Percentiles rank a stretch among this genome's conserved stretches.
Conservation (phyloP, 2,329 filamentous ascomycete species). For the Fusarium illudens region DNA sequence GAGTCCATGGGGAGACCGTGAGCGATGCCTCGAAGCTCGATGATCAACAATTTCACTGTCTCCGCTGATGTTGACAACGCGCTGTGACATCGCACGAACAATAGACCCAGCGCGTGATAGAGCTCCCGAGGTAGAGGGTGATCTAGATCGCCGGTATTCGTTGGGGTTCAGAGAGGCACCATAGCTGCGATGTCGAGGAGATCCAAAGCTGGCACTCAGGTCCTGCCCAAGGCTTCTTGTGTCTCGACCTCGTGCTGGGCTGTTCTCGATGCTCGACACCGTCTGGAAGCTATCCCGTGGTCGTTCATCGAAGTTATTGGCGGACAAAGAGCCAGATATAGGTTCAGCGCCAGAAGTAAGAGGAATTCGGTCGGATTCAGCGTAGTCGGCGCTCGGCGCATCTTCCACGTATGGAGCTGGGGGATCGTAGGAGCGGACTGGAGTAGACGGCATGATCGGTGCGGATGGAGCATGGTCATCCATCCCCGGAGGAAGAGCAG, state of each 20-base stretch:
- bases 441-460: slow-evolving; percentile 29
- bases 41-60: slow-evolving; percentile 86
- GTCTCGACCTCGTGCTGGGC: slow-evolving; percentile 59
- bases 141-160: slow-evolving; percentile 65
- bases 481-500: slow-evolving; percentile 63
- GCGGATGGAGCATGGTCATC: slow-evolving; percentile 40
- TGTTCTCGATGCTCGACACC: slow-evolving; percentile 63
- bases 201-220: slow-evolving; percentile 65
- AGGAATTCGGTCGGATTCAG: slow-evolving; percentile 67
- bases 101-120: slow-evolving; percentile 77
- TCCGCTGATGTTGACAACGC: slow-evolving; percentile 96
- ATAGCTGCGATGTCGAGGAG: slow-evolving; percentile 63
- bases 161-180: slow-evolving; percentile 64
- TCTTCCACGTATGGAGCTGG: slow-evolving; percentile 50
- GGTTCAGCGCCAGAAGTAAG: slow-evolving; percentile 65
- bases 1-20: slow-evolving; percentile 61
- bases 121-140: slow-evolving; percentile 70
- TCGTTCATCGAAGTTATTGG: slow-evolving; percentile 52
- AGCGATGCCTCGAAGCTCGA: slow-evolving; percentile 69
- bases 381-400: slow-evolving; percentile 47
- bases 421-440: slow-evolving; percentile 43
- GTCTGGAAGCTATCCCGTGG: slow-evolving; percentile 66
- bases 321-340: slow-evolving; percentile 59
- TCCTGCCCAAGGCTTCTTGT: slow-evolving; percentile 63
- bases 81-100: slow-evolving; percentile 89